Base-by-base conservation (phyloP, 352 stramenopile genomes). In the Aphanomyces invadans region DNA sequence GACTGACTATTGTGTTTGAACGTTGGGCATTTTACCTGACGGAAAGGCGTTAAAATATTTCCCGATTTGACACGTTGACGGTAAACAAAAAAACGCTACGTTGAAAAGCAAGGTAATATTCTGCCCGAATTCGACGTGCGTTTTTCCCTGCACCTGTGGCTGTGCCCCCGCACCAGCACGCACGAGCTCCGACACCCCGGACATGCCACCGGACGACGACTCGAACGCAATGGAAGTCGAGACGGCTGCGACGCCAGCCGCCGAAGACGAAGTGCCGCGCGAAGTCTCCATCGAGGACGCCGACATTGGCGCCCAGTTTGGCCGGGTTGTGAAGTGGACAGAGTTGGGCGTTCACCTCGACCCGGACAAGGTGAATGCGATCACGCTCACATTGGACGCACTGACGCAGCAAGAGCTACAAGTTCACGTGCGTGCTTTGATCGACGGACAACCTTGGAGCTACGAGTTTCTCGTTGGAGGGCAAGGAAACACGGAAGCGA, bases 401-500 rank as follows among this genome's bases (percentile, higher is more conserved):
- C 29, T 45, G 33, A 57, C 38, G n/a, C 60, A 67, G 32, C 60
- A 67, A 33, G 60, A 67, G 32, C 33, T 67, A 4, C 60, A 67
- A 33, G 15, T 67, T 3, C 60, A 67, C 23, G 15, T 48, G 21
- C 60, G 60, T 31, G 60, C 48, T 1, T 21, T 49, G 17, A 39
- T 67, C 21, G 54, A 57, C 49, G 49, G 33, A 5, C 12, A 59
- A 2, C 32, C 48, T 2, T 49, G 25, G 39, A 23, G 12, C 15
- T 67, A 67, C 32, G 60, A 67, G 60, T 67, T 60, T 44, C 49
- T 67, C 31, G 31, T 15, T 42, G 60, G 60, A 3, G 49, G 60
- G 21, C 60, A 67, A 57, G 60, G 60, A 28, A 67, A 67, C 49
- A 67, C 60, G n/a, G 60, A 67, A 59, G 60, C 60, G 21, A 59